Evolutionary conservation across 2,329 filamentous ascomycete species (phyloP).

Genomic region (Fusarium austroafricanum): DNA sequence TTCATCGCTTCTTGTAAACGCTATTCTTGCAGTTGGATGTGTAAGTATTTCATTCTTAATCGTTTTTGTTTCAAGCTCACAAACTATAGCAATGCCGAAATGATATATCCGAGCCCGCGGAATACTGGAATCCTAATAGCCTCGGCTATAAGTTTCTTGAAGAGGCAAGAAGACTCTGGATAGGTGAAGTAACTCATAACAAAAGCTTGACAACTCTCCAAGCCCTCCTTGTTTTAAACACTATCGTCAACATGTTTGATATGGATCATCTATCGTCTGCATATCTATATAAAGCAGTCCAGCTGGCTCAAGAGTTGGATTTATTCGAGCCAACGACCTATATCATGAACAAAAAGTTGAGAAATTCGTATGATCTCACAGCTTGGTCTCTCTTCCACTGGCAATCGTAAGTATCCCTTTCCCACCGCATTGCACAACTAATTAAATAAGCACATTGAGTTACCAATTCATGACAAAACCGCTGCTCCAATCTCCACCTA

Average conservation of each 20-base stretch:
- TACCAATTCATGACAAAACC: constrained; percentile 5
- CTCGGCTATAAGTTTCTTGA: constrained; percentile 11
- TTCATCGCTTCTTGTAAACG: constrained; percentile 10
- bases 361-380: constrained; percentile 5
- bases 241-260: constrained; percentile 13
- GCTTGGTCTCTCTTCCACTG: constrained; percentile 26
- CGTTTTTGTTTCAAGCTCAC: background rate
- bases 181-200: background rate
- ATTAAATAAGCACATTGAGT: background rate
- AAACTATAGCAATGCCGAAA: constrained; percentile 6
- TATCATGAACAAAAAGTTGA: constrained; percentile 9
- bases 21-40: constrained; percentile 16
- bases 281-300: background rate
- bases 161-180: constrained; percentile 12
- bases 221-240: background rate
- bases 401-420: background rate
- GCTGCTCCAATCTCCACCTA: background rate
- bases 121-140: constrained; percentile 11
- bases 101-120: background rate
- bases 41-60: background rate
- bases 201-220: constrained; percentile 11
- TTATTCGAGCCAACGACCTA: constrained; percentile 14
- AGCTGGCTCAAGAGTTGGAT: background rate
- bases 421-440: fast-evolving
- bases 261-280: constrained; percentile 10